Evolutionary conservation across 2,329 filamentous ascomycete species (phyloP).

Genomic region (Leptographium galeiforme): DNA sequence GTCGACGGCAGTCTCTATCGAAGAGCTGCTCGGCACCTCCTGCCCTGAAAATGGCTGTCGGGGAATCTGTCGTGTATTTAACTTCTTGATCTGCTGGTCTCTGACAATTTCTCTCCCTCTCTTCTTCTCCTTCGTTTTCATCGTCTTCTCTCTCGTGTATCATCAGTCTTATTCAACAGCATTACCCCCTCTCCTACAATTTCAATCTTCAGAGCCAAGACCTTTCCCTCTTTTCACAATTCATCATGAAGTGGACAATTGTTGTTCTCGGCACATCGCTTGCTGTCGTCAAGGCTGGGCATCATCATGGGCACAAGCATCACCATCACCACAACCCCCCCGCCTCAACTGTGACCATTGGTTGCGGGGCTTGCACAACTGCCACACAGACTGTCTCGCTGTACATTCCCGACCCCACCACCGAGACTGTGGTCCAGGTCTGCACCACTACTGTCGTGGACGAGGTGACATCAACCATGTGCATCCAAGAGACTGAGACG

Average conservation of each 20-base stretch:
- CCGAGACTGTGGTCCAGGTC: neutral
- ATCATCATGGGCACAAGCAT: conserved; percentile 1
- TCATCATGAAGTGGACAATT: conserved; percentile 9
- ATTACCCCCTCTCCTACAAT: conserved; percentile 2
- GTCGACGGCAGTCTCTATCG: neutral
- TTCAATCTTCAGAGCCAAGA: neutral
- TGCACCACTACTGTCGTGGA: neutral
- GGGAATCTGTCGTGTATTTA: neutral
- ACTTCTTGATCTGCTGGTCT: neutral
- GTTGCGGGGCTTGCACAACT: conserved; percentile 1
- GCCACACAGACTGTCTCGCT: neutral
- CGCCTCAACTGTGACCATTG: neutral
- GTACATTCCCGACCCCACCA: neutral
- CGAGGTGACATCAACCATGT: neutral
- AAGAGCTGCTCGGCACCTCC: neutral
- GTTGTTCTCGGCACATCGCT: conserved; percentile 7
- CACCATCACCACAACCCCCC: neutral
- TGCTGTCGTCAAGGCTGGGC: conserved; percentile 3
- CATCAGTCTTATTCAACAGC: conserved; percentile 6
- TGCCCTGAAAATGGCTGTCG: no score
- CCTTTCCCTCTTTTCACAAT: neutral
- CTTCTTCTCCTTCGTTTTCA: neutral
- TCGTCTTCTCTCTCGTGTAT: neutral
- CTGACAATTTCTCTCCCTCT: neutral
- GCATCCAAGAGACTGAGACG: neutral